A percentile compares a stretch with the other conserved stretches of the same genome.
Conservation (phyloP, 768 basidiomycete species). For the Pisolithus orientalis region DNA sequence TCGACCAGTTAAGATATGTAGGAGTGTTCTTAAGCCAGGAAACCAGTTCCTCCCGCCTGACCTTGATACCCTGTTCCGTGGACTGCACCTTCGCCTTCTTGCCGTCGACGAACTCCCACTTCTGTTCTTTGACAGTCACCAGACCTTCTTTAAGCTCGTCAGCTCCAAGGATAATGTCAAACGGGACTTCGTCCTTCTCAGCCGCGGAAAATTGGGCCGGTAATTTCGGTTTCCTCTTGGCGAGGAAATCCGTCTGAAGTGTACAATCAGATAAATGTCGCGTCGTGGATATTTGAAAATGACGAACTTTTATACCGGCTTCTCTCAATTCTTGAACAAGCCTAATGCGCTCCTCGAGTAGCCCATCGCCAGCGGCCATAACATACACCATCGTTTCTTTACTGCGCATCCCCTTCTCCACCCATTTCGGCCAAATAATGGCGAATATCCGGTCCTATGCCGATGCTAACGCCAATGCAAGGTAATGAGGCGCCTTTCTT, state of each 20-base stretch:
- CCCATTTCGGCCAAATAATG: constrained; percentile 83
- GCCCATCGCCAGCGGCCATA: constrained; percentile 83
- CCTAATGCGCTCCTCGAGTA: constrained; percentile 77
- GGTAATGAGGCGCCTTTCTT: constrained; percentile 68
- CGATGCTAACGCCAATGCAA: constrained; percentile 90
- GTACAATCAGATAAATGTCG: constrained; percentile 1
- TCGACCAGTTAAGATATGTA: constrained; percentile 27
- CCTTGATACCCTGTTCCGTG: constrained; percentile 58
- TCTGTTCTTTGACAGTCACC: constrained; percentile 90
- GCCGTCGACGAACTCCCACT: constrained; percentile 69
- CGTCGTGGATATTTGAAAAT: constrained; percentile 1
- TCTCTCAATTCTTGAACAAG: constrained; percentile 78
- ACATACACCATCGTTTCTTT: constrained; percentile 95
- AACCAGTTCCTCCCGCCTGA: constrained; percentile 56
- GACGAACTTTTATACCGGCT: constrained; percentile 79
- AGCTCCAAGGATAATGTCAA: constrained; percentile 85
- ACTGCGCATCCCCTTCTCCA: constrained; percentile 68
- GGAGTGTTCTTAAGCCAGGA: constrained; percentile 49
- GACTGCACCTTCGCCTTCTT: constrained; percentile 59
- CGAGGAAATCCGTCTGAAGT: constrained; percentile 80
- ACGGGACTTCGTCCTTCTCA: constrained; percentile 89
- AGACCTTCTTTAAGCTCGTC: constrained; percentile 81
- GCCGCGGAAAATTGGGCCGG: constrained; percentile 82
- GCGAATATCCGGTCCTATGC: constrained; percentile 92
- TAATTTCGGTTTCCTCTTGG: constrained; percentile 89